A percentile compares a stretch with the other conserved stretches of the same genome.
These are phyloP conservation scores for Candida sonorensis DNA, from an alignment of 805 yeast species.

Conservation along the genomic window DNA sequence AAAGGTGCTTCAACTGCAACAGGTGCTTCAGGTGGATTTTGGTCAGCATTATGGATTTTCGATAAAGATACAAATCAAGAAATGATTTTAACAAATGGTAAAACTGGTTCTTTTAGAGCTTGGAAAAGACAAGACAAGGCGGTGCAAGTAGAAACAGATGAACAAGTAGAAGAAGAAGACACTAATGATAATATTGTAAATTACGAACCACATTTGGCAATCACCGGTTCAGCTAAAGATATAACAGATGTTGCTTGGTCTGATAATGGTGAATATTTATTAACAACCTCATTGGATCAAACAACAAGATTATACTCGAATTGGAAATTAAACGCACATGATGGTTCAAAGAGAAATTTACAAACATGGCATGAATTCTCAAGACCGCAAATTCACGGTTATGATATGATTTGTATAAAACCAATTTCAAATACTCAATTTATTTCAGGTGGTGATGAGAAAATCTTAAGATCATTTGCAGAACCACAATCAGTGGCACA, in stretches of 20 bases:
- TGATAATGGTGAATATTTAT: conserved; percentile 53
- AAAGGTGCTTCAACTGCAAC: conserved; percentile 99
- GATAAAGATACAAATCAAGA: conserved; percentile 30
- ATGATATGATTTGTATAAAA: conserved; percentile 82
- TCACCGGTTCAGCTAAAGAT: conserved; percentile 70
- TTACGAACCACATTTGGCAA: conserved; percentile 39
- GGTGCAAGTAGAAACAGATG: conserved; percentile 12
- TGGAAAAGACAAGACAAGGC: conserved; percentile 36
- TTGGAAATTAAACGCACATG: conserved; percentile 35
- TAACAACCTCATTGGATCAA: conserved; percentile 84
- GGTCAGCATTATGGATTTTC: conserved; percentile 64
- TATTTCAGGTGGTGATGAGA: conserved; percentile 95
- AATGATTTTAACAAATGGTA: conserved; percentile 73
- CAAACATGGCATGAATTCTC: conserved; percentile 84
- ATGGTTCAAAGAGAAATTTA: conserved; percentile 23
- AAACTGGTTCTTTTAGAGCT: conserved; percentile 86
- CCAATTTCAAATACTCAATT: conserved; percentile 55
- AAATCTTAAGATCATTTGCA: conserved; percentile 80
- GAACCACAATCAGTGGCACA: conserved; percentile 75
- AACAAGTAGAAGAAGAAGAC: conserved; percentile 17
- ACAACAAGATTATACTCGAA: conserved; percentile 80
- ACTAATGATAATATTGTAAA: conserved; percentile 2
- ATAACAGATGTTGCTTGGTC: conserved; percentile 81
- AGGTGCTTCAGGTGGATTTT: conserved; percentile 74
- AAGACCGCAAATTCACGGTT: conserved; percentile 97